These are phyloP conservation scores for Aspergillus uvarum DNA, from an alignment of 2,329 filamentous ascomycete species.

Conservation along the genomic window DNA sequence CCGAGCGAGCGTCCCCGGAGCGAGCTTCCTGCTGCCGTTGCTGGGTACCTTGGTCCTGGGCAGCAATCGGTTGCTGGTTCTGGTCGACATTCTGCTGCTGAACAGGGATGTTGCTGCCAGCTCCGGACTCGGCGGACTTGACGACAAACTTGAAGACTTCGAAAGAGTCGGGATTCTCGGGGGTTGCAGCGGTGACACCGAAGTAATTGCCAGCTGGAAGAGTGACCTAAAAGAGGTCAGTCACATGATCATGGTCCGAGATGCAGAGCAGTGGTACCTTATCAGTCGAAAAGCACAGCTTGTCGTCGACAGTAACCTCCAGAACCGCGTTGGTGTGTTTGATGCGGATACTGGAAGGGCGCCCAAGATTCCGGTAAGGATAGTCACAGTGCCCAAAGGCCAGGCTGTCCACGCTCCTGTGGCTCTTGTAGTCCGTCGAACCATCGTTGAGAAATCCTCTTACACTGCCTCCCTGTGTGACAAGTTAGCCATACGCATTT, in stretches of 20 bases:
- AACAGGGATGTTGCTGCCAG: conserved; percentile 16
- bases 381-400: conserved; percentile 94
- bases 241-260: background rate
- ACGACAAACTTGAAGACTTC: conserved; percentile 87
- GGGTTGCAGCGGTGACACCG: conserved; percentile 82
- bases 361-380: conserved; percentile 85
- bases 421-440: conserved; percentile 71
- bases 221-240: conserved; percentile 53
- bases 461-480: conserved; percentile 67
- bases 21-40: conserved; percentile 34
- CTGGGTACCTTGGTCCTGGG: conserved; percentile 22
- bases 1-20: conserved; percentile 40
- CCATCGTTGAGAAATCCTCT: conserved; percentile 95
- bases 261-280: conserved; percentile 45
- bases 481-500: conserved; percentile 3
- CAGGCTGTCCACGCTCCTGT: conserved; percentile 75
- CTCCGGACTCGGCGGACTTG: conserved; percentile 47
- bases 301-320: conserved; percentile 76
- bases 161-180: conserved; percentile 90
- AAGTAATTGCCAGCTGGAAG: conserved; percentile 81
- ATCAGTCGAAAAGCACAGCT: conserved; percentile 77
- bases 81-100: conserved; percentile 15
- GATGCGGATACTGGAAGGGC: conserved; percentile 76
- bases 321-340: conserved; percentile 65
- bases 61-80: conserved; percentile 25